These are phyloP conservation scores for Exophiala viscosa DNA, from an alignment of 2,329 filamentous ascomycete species.

Conservation along the genomic window DNA sequence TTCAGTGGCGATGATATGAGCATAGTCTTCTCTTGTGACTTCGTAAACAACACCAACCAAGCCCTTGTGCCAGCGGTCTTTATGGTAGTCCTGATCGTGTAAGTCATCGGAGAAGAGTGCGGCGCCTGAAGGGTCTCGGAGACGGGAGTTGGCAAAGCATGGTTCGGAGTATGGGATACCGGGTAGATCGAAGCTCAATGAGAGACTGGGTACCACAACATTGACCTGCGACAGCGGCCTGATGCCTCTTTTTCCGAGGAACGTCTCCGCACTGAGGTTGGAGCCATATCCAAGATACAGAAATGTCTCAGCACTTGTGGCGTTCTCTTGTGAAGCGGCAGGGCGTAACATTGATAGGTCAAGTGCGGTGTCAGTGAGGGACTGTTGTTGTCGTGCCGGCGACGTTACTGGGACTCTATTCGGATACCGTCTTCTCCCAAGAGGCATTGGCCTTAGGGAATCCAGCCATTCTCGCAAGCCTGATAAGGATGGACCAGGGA, in stretches of 20 bases:
- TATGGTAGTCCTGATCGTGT: slow-evolving; percentile 46
- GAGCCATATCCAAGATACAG: slow-evolving; percentile 89
- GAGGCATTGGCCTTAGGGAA: not conserved
- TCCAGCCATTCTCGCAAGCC: slow-evolving; percentile 17
- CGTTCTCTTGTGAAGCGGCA: not conserved
- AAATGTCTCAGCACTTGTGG: slow-evolving; percentile 48
- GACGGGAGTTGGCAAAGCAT: slow-evolving; percentile 80
- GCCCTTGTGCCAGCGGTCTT: slow-evolving; percentile 70
- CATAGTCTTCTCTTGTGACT: slow-evolving; percentile 77
- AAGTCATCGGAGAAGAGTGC: slow-evolving; percentile 9
- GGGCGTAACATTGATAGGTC: not conserved
- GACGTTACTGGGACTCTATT: slow-evolving; percentile 14
- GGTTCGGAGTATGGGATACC: slow-evolving; percentile 85
- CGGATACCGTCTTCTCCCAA: not conserved
- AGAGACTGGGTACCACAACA: slow-evolving; percentile 73
- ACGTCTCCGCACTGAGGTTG: slow-evolving; percentile 77
- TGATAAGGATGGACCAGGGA: not conserved
- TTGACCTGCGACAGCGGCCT: slow-evolving; percentile 75
- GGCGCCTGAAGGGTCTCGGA: slow-evolving; percentile 46
- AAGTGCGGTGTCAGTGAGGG: slow-evolving; percentile 9
- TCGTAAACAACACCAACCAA: slow-evolving; percentile 94
- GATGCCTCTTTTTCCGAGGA: slow-evolving; percentile 73
- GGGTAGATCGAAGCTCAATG: slow-evolving; percentile 78
- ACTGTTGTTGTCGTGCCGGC: slow-evolving; percentile 16
- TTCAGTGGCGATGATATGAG: slow-evolving; percentile 83